Evolutionary conservation across 2,329 filamentous ascomycete genomes (phyloP).

Genomic region (Aspergillaceae sp.): DNA sequence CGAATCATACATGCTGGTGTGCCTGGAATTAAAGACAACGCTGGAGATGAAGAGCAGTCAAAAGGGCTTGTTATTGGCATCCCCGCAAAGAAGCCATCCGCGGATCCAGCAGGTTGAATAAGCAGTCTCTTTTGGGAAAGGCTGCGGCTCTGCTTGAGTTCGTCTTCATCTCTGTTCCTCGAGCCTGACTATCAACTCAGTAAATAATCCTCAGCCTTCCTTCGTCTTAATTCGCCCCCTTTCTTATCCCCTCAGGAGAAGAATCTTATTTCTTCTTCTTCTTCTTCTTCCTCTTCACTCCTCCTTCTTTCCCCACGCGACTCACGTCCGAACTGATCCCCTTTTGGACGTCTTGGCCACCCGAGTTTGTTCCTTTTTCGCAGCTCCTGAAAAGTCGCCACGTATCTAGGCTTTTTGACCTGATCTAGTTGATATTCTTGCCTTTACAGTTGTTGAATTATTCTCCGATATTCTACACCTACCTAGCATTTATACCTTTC

Average conservation of each 20-base stretch:
- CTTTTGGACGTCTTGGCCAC: constrained; percentile 1
- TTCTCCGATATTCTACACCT: background rate
- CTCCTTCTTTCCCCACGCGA: background rate
- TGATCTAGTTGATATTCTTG: background rate
- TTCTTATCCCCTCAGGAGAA: background rate
- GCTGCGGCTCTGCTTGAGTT: background rate
- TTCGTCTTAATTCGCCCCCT: background rate
- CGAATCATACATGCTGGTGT: constrained; percentile 35
- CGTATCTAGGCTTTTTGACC: background rate
- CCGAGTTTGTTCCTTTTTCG: background rate
- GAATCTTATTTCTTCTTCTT: background rate
- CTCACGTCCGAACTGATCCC: background rate
- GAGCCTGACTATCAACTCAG: no score
- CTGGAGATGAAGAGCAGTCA: background rate
- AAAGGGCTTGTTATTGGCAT: no score
- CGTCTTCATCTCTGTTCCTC: background rate
- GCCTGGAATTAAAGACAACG: background rate
- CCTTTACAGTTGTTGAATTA: background rate
- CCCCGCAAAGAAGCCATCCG: background rate
- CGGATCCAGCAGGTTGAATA: background rate
- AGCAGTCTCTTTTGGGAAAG: background rate
- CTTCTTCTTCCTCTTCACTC: background rate
- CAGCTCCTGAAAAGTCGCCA: background rate
- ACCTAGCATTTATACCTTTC: background rate
- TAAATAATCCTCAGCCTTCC: no score